A percentile compares a stretch with the other conserved stretches of the same genome.
Conservation (phyloP, 2,329 filamentous ascomycete species). For the Colletotrichum chrysophilum region DNA sequence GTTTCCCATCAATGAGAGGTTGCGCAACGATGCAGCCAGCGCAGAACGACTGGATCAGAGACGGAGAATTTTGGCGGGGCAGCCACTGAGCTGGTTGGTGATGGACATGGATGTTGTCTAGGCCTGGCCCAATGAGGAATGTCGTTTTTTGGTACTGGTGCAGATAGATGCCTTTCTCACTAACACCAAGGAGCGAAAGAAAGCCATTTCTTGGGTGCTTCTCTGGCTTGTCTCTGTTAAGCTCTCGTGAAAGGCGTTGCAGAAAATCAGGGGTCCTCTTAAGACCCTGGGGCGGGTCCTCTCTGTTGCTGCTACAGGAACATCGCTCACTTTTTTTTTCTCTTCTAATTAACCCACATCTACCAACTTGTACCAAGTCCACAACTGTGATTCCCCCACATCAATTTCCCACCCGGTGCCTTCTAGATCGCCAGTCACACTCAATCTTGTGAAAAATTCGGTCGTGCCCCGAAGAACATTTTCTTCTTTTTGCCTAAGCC, state of each 20-base stretch:
- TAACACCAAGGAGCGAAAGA: neutral
- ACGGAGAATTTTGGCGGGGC: conserved; percentile 5
- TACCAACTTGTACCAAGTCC: neutral
- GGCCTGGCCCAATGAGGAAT: neutral
- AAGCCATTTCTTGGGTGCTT: neutral
- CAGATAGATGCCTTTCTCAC: neutral
- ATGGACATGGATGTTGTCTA: neutral
- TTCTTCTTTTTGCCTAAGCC: neutral
- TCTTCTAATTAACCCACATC: neutral
- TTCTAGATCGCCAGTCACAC: conserved; percentile 1
- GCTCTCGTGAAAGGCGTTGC: neutral
- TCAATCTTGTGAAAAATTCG: neutral
- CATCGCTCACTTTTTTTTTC: neutral
- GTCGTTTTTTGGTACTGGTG: neutral
- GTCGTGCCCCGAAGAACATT: neutral
- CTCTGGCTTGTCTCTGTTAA: neutral
- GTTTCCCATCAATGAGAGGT: neutral
- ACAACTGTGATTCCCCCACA: neutral
- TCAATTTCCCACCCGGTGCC: conserved; percentile 3
- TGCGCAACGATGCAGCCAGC: neutral
- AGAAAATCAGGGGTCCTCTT: neutral
- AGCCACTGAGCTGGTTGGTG: neutral
- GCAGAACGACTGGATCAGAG: neutral
- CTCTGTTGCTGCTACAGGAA: neutral
- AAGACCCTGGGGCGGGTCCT: neutral